Base-by-base conservation (phyloP, 805 yeast genomes). In the Monosporozyma siamensis region DNA sequence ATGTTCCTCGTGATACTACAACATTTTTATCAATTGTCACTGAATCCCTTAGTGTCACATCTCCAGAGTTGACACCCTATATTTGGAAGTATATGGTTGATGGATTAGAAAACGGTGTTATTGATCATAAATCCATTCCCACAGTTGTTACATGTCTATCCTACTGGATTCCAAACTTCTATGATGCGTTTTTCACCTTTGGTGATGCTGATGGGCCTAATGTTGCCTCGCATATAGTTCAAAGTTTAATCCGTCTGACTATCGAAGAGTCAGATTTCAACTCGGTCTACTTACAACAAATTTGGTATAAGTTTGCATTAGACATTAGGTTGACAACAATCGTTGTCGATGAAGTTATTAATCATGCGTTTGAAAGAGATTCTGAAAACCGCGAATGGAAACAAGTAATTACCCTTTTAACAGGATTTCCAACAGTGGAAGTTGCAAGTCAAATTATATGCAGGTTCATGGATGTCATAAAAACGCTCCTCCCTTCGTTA, bases 131-230 rank as follows among this genome's bases (percentile, higher is more conserved):
- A 8, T 31, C 48, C 29, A 42, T 49, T 6, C 54, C 56, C 8
- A 46, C 46, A 8, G 40, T 49, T 17, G 40, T 57, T 3, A 41
- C 48, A 18, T 45, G 52, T 23, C 32, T 78, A 12, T 67, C 82
- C 0, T 87, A 89, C 0, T 86, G 95, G 94, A 67, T 82, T 15
- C 70, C 71, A 24, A 80, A 83, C 50, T 67, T 84, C 21, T 74
- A 77, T 54, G 66, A 68, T 11, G 59, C 75, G 47, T 76, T 83
- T 4, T 80, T 67, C 51, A 51, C 70, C 31, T 66, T 64, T 9
- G 75, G 71, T 48, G 75, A 72, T 26, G 70, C 68, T 17, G 67
- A 63, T 44, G 89, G 90, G 0, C 69, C 75, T 1, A 79, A 74
- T 36, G 62, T 72, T 43, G 72, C 80, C 4, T 70, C 79, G 1